These are phyloP conservation scores for Aureobasidium mangrovei DNA, from an alignment of 2,329 filamentous ascomycete genomes.

Conservation along the genomic window DNA sequence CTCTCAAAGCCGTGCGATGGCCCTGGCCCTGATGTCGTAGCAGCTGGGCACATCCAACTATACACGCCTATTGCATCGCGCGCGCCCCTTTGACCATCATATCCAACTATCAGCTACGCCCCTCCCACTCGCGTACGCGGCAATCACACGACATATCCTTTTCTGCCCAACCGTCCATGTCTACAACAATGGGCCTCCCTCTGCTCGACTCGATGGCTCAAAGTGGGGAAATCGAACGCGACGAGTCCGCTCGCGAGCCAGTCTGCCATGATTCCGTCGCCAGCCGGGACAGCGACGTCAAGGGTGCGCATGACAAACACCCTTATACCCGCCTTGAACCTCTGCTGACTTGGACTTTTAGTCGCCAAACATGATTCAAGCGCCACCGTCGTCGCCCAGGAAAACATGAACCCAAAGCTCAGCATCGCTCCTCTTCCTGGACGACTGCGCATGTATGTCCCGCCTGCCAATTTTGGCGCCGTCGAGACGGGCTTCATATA, in stretches of 20 bases:
- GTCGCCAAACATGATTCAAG: not conserved
- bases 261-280: not conserved
- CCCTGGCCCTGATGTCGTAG: not conserved
- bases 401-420: conserved; percentile 3
- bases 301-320: not conserved
- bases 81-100: not conserved
- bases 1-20: not conserved
- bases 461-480: conserved; percentile 67
- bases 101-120: not conserved
- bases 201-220: not conserved
- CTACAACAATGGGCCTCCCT: not conserved
- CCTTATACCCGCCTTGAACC: not conserved
- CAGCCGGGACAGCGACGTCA: not conserved
- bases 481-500: conserved; percentile 66
- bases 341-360: not conserved
- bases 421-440: conserved; percentile 5
- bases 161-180: not conserved
- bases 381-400: not conserved
- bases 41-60: conserved; percentile 1
- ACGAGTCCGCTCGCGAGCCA: not conserved
- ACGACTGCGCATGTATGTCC: conserved; percentile 31
- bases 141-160: conserved; percentile 8
- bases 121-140: not conserved
- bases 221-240: not conserved
- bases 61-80: not conserved